Conservation (phyloP, 108 stramenopile species). For the Bacterosira constricta region DNA sequence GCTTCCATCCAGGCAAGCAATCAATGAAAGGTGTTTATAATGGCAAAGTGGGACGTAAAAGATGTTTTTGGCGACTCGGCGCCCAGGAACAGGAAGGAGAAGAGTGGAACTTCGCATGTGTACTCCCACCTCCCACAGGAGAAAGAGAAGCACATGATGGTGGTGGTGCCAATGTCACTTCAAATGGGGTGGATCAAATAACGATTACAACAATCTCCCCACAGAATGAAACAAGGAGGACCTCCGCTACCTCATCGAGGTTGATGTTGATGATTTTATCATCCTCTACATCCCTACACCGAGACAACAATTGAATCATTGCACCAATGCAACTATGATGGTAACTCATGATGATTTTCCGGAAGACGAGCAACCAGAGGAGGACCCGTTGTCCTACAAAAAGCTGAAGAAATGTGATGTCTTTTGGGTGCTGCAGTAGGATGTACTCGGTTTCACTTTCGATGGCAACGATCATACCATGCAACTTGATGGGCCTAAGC, state of each 20-base stretch:
- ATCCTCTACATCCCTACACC: background rate
- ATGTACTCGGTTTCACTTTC: too few relatives aligned
- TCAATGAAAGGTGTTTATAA: too few relatives aligned
- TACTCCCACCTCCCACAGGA: too few relatives aligned
- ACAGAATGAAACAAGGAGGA: background rate
- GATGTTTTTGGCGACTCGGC: constrained; percentile 4
- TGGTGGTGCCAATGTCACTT: background rate
- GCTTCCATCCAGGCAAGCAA: background rate
- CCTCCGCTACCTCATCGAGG: background rate
- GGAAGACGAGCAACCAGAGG: background rate
- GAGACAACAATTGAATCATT: background rate
- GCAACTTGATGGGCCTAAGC: too few relatives aligned
- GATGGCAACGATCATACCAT: too few relatives aligned
- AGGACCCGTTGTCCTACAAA: constrained; percentile 34
- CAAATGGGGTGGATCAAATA: too few relatives aligned
- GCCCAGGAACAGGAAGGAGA: background rate
- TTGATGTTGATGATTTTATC: constrained; percentile 25
- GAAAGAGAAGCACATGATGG: background rate
- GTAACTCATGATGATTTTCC: constrained; percentile 21
- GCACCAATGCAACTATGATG: background rate
- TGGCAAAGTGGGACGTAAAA: too few relatives aligned
- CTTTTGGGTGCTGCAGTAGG: background rate
- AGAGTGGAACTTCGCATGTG: too few relatives aligned
- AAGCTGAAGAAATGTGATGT: background rate
- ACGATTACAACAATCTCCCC: background rate